Percentiles rank a stretch among this genome's conserved stretches.
Conservation (phyloP, 2,329 filamentous ascomycete genomes). For the Zymoseptoria passerinii region DNA sequence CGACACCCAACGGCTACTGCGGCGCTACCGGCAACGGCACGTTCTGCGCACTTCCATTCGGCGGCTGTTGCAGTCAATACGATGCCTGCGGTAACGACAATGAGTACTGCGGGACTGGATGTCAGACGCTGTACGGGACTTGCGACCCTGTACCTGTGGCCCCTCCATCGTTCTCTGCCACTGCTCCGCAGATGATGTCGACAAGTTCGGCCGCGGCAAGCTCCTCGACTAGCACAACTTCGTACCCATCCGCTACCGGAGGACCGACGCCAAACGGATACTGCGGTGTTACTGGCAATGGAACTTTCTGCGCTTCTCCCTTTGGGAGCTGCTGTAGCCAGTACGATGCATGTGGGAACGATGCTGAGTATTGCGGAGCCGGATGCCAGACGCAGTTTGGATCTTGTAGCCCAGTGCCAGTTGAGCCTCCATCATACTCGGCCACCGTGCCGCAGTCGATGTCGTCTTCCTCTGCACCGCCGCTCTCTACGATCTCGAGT, state of each 20-base stretch:
- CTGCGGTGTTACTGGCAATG: slow-evolving; percentile 2
- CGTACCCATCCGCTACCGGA: neutral
- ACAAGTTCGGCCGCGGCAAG: no score
- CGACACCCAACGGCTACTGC: slow-evolving; percentile 8
- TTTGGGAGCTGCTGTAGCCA: slow-evolving; percentile 13
- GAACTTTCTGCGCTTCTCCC: slow-evolving; percentile 1
- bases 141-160: slow-evolving; percentile 20
- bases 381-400: slow-evolving; percentile 11
- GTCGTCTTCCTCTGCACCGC: neutral
- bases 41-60: neutral
- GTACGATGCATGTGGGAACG: slow-evolving; percentile 9
- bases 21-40: neutral
- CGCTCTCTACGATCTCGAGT: neutral
- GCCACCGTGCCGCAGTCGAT: neutral
- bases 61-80: neutral
- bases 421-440: neutral
- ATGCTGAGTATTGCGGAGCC: slow-evolving; percentile 8
- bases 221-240: slow-evolving; percentile 1
- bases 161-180: neutral
- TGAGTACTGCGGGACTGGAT: slow-evolving; percentile 10
- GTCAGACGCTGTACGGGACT: slow-evolving; percentile 26
- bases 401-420: neutral
- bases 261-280: slow-evolving; percentile 4
- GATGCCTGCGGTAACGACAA: neutral
- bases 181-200: neutral